Evolutionary conservation across 257 asterid genomes (phyloP), one percentile per base, ranked within the genome.

Genomic region (Fraxinus americana): DNA sequence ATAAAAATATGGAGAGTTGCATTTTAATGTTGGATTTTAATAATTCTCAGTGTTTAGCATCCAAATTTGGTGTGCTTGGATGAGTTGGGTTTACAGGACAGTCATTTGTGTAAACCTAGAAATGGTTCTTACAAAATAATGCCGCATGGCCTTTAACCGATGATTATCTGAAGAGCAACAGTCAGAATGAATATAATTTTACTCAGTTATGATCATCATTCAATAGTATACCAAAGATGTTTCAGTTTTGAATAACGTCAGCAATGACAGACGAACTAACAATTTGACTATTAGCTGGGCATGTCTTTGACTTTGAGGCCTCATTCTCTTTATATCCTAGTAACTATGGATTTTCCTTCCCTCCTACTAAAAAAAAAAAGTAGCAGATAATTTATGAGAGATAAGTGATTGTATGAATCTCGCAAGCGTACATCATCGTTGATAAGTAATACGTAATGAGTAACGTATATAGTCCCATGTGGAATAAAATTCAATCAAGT

Each of bases 181-280:
- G 54, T 45, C 45, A 13, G 71, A 70, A 11, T 50, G 23, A 41
- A 39, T 36, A 4, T 72, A 25, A 54, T 8, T 19, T 17, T 34
- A 39, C 43, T 59, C 34, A 4, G 36, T 67, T 71, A 10, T 59
- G 73, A 11, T 54, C 57, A 19, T 70, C 13, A 13, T 13, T 75
- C 59, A 70, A 50, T 50, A 17, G 17, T 50, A 61, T 9, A 61
- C 0, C 30, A 23, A n/a, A n/a, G 67, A 61, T 61, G 14, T 61
- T 21, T 61, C 32, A 21, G 32, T 21, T 61, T 6, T 23, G 14
- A 7, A 23, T 21, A 61, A 8, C 70, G 30, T n/a, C 43, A 35
- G 39, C 29, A 76, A 66, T 48, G 77, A 38, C 39, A 29, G 72
- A 45, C 30, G n/a, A 57, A 75, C 25, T 34, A 67, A 21, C 63